These are phyloP conservation scores for Fusarium gaditjirri DNA, from an alignment of 2,329 filamentous ascomycete genomes.

Conservation along the genomic window DNA sequence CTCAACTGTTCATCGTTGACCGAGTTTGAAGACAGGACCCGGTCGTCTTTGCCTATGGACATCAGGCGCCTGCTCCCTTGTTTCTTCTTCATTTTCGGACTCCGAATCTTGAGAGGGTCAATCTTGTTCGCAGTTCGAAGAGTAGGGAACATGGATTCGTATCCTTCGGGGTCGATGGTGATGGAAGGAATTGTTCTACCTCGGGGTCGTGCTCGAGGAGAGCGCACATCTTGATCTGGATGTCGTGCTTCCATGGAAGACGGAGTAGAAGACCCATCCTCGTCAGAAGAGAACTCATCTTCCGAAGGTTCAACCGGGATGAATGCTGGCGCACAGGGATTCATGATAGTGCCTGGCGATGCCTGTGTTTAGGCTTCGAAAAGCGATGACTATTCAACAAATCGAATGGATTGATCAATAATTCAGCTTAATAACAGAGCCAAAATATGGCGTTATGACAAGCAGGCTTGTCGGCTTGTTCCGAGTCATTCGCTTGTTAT, in stretches of 20 bases:
- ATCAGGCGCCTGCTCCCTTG: not conserved
- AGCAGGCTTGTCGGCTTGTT: not conserved
- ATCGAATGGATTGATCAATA: not conserved
- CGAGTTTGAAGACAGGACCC: not conserved
- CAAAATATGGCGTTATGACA: not conserved
- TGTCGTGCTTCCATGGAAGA: slow-evolving; percentile 1
- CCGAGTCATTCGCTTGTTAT: not conserved
- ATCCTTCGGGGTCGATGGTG: slow-evolving; percentile 34
- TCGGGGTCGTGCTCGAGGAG: not conserved
- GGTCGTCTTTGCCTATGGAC: not conserved
- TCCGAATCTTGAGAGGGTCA: not conserved
- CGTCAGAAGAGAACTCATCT: not conserved
- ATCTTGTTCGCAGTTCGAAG: slow-evolving; percentile 10
- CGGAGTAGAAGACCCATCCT: not conserved
- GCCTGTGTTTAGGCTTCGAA: not conserved
- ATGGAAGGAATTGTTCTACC: not conserved
- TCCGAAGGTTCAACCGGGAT: slow-evolving; percentile 29
- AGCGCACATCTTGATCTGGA: not conserved
- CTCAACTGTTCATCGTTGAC: not conserved
- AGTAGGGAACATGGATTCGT: slow-evolving; percentile 41
- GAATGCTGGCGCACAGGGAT: slow-evolving; percentile 45
- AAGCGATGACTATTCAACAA: not conserved
- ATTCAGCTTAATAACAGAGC: not conserved
- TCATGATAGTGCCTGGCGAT: slow-evolving; percentile 35
- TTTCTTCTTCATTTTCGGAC: not conserved